Base-by-base conservation (phyloP, 2,329 filamentous ascomycete species). In the Neofusicoccum laricinum region DNA sequence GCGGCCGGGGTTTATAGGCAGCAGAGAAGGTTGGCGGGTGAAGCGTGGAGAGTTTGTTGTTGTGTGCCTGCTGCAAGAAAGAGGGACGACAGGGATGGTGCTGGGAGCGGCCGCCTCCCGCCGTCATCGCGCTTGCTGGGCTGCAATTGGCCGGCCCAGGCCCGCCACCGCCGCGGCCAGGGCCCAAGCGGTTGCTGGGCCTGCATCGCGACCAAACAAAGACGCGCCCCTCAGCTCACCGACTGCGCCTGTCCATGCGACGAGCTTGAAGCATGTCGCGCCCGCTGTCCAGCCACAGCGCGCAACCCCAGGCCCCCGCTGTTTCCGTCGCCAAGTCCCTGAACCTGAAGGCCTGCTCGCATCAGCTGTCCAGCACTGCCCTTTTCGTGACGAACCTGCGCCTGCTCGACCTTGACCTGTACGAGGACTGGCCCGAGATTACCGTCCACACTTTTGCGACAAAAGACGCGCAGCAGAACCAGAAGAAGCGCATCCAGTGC, bases 371-470 rank as follows among this genome's bases (percentile, higher is more conserved):
- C 17, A 72, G 76, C 58, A 65, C 73, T 61, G 70, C 67, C 15
- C 81, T 93, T 11, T 95, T 97, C 74, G 80, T 97, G 61, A 92
- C 89, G 40, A 97, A 96, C 73, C 78, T 97, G 45, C 90, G 89
- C 43, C 85, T 98, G 2, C 84, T 99, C 30, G 87, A 96, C 71
- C 84, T 98, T 34, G 90, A 97, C 71, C 80, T 84, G 57, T 84
- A 84, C 0, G 81, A 86, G 0, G 92, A 96, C 77, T 97, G 93
- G 91, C 94, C 94, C 0, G 83, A 79, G 17, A 90, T 97, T 64
- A 88, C 86, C 1, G 74, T 83, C 0, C 82, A 88, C 57, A 90
- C 90, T 2, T 92, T 98, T 73, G 86, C 86, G 2, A 81, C 83
- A 3, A 88, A 84, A 64, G 85, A 91, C 70, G 84, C 84, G 0